Conservation (phyloP, 140 eudicot genomes). For the Bidens hawaiensis region DNA sequence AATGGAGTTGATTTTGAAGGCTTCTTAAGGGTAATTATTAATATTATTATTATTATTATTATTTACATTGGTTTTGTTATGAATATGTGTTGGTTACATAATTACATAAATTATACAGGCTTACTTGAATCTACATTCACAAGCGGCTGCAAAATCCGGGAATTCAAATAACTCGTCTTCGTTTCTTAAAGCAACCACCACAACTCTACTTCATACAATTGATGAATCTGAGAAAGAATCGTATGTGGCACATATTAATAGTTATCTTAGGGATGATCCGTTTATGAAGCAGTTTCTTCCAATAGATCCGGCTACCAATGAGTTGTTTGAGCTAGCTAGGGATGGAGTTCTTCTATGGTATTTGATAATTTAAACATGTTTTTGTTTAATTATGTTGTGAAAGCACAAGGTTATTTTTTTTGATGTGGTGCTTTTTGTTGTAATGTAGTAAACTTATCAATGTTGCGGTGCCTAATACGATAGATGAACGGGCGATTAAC, state of each 20-base stretch:
- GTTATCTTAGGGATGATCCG: conserved; percentile 93
- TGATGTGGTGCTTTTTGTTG: conserved; percentile 5
- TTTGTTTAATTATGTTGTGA: not conserved
- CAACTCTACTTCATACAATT: conserved; percentile 85
- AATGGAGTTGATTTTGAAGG: conserved; percentile 69
- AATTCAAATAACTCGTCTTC: conserved; percentile 63
- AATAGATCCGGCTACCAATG: conserved; percentile 72
- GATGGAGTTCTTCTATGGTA: conserved; percentile 98
- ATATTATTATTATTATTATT: too few relatives aligned
- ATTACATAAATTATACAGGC: conserved; percentile 31
- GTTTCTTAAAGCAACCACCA: conserved; percentile 79
- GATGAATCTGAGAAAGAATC: conserved; percentile 71
- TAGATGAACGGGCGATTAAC: conserved; percentile 89
- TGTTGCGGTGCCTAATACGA: conserved; percentile 86
- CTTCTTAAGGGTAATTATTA: conserved; percentile 58
- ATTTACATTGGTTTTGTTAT: not conserved
- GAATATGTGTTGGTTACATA: not conserved
- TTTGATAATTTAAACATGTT: conserved; percentile 7
- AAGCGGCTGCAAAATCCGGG: conserved; percentile 58
- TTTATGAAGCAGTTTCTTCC: conserved; percentile 89
- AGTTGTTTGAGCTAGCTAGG: conserved; percentile 78
- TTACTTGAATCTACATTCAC: conserved; percentile 58
- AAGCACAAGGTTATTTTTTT: not conserved
- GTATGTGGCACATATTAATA: conserved; percentile 92
- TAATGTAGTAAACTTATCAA: conserved; percentile 83